Conservation (phyloP, 2,329 filamentous ascomycete genomes). For the Graphilbum ipis-grandicollis region DNA sequence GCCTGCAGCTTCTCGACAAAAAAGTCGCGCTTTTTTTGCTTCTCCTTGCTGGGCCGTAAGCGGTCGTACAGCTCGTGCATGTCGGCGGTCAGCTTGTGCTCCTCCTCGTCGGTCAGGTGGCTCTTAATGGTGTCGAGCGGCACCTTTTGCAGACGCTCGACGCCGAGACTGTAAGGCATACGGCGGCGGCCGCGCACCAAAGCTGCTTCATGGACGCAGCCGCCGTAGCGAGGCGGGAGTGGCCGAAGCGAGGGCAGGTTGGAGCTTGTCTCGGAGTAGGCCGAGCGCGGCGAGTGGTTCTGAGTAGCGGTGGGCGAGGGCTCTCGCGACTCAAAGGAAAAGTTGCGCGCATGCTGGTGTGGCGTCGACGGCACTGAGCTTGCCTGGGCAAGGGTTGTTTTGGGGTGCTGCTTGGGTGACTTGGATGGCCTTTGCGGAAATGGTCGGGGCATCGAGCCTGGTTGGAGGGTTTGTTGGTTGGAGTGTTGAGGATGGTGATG, state of each 20-base stretch:
- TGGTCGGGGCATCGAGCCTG: slow-evolving; percentile 6
- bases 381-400: slow-evolving; percentile 36
- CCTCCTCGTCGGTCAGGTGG: slow-evolving; percentile 53
- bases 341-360: slow-evolving; percentile 70
- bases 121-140: slow-evolving; percentile 57
- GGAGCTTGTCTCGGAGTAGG: slow-evolving; percentile 75
- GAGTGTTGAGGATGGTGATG: neutral
- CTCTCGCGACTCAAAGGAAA: slow-evolving; percentile 58
- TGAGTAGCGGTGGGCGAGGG: slow-evolving; percentile 64
- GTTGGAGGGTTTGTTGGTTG: neutral
- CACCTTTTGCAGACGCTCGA: slow-evolving; percentile 55
- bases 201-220: slow-evolving; percentile 80
- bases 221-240: slow-evolving; percentile 37
- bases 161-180: slow-evolving; percentile 85
- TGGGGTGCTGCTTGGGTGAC: slow-evolving; percentile 11
- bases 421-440: slow-evolving; percentile 13
- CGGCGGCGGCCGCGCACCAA: slow-evolving; percentile 66
- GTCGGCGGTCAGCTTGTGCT: slow-evolving; percentile 58
- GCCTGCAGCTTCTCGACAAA: slow-evolving; percentile 78
- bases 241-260: slow-evolving; percentile 51
- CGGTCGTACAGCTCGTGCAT: slow-evolving; percentile 74
- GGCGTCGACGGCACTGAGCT: slow-evolving; percentile 89
- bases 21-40: slow-evolving; percentile 55
- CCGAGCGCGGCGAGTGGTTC: slow-evolving; percentile 76
- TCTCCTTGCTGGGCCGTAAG: slow-evolving; percentile 66